phyloP scores from a whole-genome alignment of 1,284 basidiomycete genomes.

The Peniophora sp. region DNA sequence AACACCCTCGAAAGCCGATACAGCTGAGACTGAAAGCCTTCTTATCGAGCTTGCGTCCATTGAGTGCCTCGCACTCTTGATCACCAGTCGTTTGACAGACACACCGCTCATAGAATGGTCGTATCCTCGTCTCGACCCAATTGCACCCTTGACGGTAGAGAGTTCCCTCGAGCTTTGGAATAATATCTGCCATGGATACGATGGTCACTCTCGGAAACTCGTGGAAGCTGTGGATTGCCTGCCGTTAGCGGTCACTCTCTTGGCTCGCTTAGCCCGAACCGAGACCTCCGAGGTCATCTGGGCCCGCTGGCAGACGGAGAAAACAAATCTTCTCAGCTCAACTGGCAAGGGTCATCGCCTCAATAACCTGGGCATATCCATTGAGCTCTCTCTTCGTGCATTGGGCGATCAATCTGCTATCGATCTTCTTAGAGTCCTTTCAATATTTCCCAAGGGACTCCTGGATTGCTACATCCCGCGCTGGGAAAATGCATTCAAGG shows the following conservation, averaged over 20 bases:
- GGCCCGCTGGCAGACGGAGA: constrained; percentile 1
- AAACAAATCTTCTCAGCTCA: constrained; percentile 4
- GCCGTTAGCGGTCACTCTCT: constrained; percentile 7
- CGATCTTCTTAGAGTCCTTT: too few relatives aligned
- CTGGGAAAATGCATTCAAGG: too few relatives aligned
- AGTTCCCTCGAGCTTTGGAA: constrained; percentile 3
- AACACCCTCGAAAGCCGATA: constrained; percentile 19
- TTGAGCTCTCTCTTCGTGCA: constrained; percentile 8
- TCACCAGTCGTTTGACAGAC: constrained; percentile 5
- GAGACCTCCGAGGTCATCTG: constrained; percentile 1
- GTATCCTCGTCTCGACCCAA: constrained; percentile 1
- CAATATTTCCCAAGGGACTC: too few relatives aligned
- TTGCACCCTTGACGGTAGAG: constrained; percentile 1
- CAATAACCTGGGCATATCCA: constrained; percentile 6
- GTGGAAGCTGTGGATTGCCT: constrained; percentile 5
- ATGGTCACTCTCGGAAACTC: constrained; percentile 2
- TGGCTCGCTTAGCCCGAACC: constrained; percentile 7
- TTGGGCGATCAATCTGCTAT: too few relatives aligned
- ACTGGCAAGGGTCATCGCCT: neutral
- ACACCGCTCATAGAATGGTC: constrained; percentile 7
- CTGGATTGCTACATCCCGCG: too few relatives aligned
- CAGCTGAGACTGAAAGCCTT: constrained; percentile 2
- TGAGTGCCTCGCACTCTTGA: neutral
- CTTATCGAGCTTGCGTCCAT: constrained; percentile 5
- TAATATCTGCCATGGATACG: constrained; percentile 1